Evolutionary conservation across 2,329 filamentous ascomycete genomes (phyloP).

Genomic region (Colletotrichum melonis): DNA sequence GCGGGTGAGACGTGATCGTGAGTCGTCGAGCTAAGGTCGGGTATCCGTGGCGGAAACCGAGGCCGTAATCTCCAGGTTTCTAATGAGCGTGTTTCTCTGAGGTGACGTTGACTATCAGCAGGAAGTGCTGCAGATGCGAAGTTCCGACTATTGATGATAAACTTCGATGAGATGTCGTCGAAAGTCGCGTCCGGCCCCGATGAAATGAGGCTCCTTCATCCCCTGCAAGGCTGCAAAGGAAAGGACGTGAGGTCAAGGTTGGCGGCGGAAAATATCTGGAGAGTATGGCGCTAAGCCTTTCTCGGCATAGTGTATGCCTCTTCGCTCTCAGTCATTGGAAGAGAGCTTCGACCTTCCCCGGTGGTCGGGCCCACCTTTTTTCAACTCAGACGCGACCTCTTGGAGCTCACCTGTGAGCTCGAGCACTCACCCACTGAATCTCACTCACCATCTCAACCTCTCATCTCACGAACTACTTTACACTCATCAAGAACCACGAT

Average conservation of each 20-base stretch:
- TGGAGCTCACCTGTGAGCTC: not conserved
- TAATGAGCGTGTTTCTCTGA: not conserved
- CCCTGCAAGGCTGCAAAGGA: conserved; percentile 30
- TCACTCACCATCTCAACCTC: conserved; percentile 2
- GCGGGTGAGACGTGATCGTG: not conserved
- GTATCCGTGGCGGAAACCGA: not conserved
- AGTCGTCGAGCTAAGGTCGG: not conserved
- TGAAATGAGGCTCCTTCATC: conserved; percentile 19
- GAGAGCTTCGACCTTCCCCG: not conserved
- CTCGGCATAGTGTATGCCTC: not conserved
- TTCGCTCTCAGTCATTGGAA: conserved; percentile 7
- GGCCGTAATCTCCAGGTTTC: not conserved
- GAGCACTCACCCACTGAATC: conserved; percentile 2
- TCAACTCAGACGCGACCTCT: not conserved
- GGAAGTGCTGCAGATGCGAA: not conserved
- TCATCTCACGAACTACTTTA: not conserved
- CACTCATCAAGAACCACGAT: not conserved
- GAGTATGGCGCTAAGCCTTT: not conserved
- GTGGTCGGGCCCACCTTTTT: not conserved
- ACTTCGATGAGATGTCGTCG: conserved; percentile 22
- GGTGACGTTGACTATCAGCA: not conserved
- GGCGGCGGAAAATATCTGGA: conserved; percentile 33
- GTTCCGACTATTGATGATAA: not conserved
- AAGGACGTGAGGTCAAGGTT: conserved; percentile 16
- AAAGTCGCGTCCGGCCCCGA: conserved; percentile 21